Base-by-base conservation (phyloP, 768 basidiomycete species). In the Leccinellum luteum region DNA sequence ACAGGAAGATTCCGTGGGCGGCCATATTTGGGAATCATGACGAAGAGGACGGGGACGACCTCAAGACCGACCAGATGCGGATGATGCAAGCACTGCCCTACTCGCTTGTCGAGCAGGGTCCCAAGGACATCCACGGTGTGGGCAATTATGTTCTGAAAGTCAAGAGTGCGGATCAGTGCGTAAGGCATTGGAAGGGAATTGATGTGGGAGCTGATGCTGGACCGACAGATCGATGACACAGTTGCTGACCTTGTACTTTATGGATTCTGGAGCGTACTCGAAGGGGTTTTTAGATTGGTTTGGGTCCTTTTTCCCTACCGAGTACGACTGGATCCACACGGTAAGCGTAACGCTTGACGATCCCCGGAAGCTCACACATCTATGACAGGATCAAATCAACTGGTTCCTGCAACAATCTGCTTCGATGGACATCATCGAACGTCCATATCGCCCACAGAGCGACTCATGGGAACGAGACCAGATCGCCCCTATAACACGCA, bases 21-120 rank as follows among this genome's bases (percentile, higher is more conserved):
- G 89, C 86, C 0, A 81, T 98, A 3, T 95, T 98, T 71, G 96
- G 96, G 1, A 98, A 99, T 67, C 96, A 99, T 71, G 96, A 98
- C 63, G 82, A 85, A 45, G 89, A 94, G 58, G 79, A 84, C 51
- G 89, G 87, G 14, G 63, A 78, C n/a, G n/a, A n/a, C 63, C 57
- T 74, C 28, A 85, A 86, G 60, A 82, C 79, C 30, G 80, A 84
- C 17, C 92, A 95, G 66, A 67, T 92, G 58, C 75, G 77, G 59
- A 73, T 87, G 64, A 82, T 94, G 83, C 85, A 88, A 68, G 81
- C 76, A 1, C 76, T 98, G 57, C 96, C 96, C 0, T 97, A 94
- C 67, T 94, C 87, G 52, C 73, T 98, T 5, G 85, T 92, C 6
- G 79, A 91, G 64, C 70, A 79, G 7, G 96, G 96, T 2, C 94